Conservation (phyloP, 2,329 filamentous ascomycete species). For the Talaromyces sp. region DNA sequence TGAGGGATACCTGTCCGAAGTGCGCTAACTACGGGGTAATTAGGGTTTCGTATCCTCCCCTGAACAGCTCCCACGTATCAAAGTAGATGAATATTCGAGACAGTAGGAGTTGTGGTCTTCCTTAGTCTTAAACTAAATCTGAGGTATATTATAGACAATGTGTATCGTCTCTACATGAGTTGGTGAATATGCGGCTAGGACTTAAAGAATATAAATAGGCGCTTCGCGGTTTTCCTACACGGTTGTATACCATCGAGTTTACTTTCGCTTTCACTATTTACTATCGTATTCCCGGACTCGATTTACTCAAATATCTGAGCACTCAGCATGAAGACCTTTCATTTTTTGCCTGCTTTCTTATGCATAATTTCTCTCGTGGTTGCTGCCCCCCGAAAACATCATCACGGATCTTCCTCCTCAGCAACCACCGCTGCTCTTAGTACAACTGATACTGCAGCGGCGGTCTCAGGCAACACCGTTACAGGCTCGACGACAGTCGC, state of each 20-base stretch:
- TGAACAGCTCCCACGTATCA: too few species aligned
- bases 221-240: not conserved
- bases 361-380: not conserved
- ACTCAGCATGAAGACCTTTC: not conserved
- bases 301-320: too few species aligned
- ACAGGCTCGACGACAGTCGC: not conserved
- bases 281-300: too few species aligned
- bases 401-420: not conserved
- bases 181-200: too few species aligned
- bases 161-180: too few species aligned
- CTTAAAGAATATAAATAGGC: too few species aligned
- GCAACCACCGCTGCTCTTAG: not conserved
- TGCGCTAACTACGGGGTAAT: not conserved
- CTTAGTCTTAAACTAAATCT: too few species aligned
- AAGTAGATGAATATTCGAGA: too few species aligned
- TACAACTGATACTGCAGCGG: not conserved
- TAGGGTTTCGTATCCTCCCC: not conserved
- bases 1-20: too few species aligned
- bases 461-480: not conserved
- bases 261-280: not conserved
- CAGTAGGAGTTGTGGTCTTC: too few species aligned
- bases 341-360: not conserved
- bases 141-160: too few species aligned
- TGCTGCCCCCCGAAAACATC: not conserved
- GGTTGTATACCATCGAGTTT: not conserved